Percentiles rank a stretch among this genome's conserved stretches.
Conservation (phyloP, 1,284 basidiomycete genomes). For the Rhodotorula mucilaginosa region DNA sequence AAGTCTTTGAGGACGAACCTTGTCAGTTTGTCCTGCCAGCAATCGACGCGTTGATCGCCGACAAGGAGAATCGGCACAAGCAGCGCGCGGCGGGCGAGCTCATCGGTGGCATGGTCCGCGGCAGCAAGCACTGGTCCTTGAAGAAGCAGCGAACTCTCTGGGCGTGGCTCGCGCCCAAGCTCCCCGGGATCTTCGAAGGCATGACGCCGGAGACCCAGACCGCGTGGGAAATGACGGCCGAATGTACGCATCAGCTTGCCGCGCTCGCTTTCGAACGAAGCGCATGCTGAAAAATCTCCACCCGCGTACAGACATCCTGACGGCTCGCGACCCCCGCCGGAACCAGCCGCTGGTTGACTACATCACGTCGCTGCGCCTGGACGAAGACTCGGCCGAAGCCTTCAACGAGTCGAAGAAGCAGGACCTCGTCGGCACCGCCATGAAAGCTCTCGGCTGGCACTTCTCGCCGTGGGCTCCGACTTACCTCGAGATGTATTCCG, state of each 20-base stretch:
- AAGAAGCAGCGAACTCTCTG: conserved; percentile 64
- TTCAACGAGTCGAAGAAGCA: conserved; percentile 45
- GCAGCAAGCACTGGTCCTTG: conserved; percentile 85
- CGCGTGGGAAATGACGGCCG: conserved; percentile 51
- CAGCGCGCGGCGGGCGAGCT: conserved; percentile 88
- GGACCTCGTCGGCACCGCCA: conserved; percentile 35
- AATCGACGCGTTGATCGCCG: conserved; percentile 63
- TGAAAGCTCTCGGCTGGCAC: conserved; percentile 62
- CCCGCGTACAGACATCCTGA: conserved; percentile 54
- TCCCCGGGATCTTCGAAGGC: conserved; percentile 67
- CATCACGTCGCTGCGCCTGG: conserved; percentile 53
- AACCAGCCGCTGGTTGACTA: conserved; percentile 74
- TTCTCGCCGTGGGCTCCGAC: conserved; percentile 66
- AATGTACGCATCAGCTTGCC: conserved; percentile 34
- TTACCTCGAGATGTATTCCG: conserved; percentile 58
- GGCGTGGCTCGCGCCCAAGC: conserved; percentile 72
- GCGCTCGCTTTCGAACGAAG: background rate
- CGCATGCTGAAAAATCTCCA: background rate
- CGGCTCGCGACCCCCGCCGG: conserved; percentile 80
- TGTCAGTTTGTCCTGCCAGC: conserved; percentile 59
- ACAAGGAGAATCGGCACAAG: conserved; percentile 75
- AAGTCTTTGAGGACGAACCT: conserved; percentile 56
- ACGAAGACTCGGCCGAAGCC: conserved; percentile 43
- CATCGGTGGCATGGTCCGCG: conserved; percentile 64
- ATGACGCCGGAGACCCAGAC: conserved; percentile 53